A percentile compares a stretch with the other conserved stretches of the same genome.
Evolutionary conservation across 2,329 filamentous ascomycete species (phyloP).

Genomic region (Phialophora macrospora): DNA sequence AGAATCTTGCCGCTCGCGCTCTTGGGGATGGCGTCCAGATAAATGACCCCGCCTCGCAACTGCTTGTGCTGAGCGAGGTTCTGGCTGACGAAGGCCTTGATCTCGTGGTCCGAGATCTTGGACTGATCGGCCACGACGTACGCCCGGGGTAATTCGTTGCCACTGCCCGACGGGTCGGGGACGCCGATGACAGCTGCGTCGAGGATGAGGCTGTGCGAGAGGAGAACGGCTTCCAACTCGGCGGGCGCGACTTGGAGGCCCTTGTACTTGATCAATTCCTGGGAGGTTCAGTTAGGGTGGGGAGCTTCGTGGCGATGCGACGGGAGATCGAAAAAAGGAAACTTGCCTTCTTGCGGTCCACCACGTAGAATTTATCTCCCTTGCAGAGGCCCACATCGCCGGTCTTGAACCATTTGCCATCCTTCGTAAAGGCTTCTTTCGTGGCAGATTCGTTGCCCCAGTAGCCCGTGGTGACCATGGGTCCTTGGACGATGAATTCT

Average conservation of each 20-base stretch:
- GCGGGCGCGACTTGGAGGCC: slow-evolving; percentile 56
- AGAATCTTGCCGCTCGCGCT: slow-evolving; percentile 48
- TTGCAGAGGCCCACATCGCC: slow-evolving; percentile 84
- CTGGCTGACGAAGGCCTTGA: slow-evolving; percentile 43
- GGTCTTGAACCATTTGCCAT: slow-evolving; percentile 85
- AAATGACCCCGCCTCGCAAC: slow-evolving; percentile 46
- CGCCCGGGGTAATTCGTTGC: slow-evolving; percentile 50
- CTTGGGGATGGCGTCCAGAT: slow-evolving; percentile 47
- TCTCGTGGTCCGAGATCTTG: slow-evolving; percentile 41
- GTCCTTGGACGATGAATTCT: slow-evolving; percentile 66
- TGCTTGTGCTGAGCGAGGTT: slow-evolving; percentile 44
- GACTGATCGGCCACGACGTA: slow-evolving; percentile 49
- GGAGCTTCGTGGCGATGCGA: not conserved
- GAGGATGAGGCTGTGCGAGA: slow-evolving; percentile 48
- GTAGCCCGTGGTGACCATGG: slow-evolving; percentile 51
- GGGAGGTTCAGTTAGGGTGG: not conserved
- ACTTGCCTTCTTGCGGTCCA: slow-evolving; percentile 72
- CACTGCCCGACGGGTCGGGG: slow-evolving; percentile 40
- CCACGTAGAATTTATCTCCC: slow-evolving; percentile 82
- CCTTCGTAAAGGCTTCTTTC: slow-evolving; percentile 39
- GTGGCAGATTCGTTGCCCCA: slow-evolving; percentile 36
- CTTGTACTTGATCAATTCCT: slow-evolving; percentile 60
- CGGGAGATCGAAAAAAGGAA: not conserved
- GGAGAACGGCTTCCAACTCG: slow-evolving; percentile 53
- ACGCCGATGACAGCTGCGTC: slow-evolving; percentile 57